These are phyloP conservation scores for Globisporangium cederbergense DNA, from an alignment of 352 stramenopile genomes.

Conservation along the genomic window DNA sequence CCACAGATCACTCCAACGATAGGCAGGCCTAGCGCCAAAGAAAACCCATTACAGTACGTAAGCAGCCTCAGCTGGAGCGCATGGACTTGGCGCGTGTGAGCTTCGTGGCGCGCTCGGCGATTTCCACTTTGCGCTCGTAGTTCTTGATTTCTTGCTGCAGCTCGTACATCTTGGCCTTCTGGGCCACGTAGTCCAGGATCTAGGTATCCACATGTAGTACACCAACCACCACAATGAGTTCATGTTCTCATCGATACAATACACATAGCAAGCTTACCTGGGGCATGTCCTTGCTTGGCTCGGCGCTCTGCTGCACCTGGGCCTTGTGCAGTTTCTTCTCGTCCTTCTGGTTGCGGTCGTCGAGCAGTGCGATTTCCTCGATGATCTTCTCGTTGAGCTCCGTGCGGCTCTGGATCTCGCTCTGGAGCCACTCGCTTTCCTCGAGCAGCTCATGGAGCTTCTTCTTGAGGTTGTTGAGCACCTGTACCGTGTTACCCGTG, in stretches of 20 bases:
- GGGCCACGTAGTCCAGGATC: slow-evolving; percentile 89
- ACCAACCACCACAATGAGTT: too few species aligned
- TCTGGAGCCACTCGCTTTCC: slow-evolving; percentile 75
- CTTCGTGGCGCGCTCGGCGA: slow-evolving; percentile 84
- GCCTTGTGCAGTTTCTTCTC: slow-evolving; percentile 49
- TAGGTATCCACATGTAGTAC: slow-evolving; percentile 3
- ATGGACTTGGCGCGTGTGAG: slow-evolving; percentile 26
- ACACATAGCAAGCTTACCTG: slow-evolving; percentile 31
- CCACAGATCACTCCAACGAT: too few species aligned
- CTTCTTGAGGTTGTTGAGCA: slow-evolving; percentile 91
- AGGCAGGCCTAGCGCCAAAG: too few species aligned
- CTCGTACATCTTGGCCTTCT: slow-evolving; percentile 90
- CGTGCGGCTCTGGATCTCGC: slow-evolving; percentile 75
- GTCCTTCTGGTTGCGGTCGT: slow-evolving; percentile 74
- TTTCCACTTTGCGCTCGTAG: slow-evolving; percentile 93
- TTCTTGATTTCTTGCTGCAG: slow-evolving; percentile 86
- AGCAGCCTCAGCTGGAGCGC: not conserved
- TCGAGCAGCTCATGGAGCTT: slow-evolving; percentile 83
- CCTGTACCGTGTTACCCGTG: slow-evolving; percentile 86
- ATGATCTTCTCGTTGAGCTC: slow-evolving; percentile 88
- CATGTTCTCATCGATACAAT: not conserved
- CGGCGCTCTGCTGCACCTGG: slow-evolving; percentile 59
- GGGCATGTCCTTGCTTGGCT: slow-evolving; percentile 82
- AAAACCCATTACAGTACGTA: too few species aligned
- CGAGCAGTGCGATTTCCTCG: slow-evolving; percentile 64